Evolutionary conservation across 176 grass and related monocot genomes (phyloP).

Genomic region (barley (Hordeum vulgare)): MorexV3_pseudomolecules_assembly NC_058521.1:520330908-520331407

Average conservation of each 20-base stretch:
- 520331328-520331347: too few species aligned
- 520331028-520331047: not conserved
- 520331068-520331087: not conserved
- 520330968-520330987: constrained; percentile 10
- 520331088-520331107: not conserved
- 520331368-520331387: not conserved
- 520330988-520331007: not conserved
- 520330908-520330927: not conserved
- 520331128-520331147: not conserved
- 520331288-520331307: too few species aligned
- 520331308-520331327: too few species aligned
- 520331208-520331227: not conserved
- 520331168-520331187: not conserved
- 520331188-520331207: not conserved
- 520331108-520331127: not conserved
- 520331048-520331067: not conserved
- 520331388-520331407: not conserved
- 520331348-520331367: too few species aligned
- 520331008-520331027: not conserved
- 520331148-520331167: not conserved
- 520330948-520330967: not conserved
- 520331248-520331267: too few species aligned
- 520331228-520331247: not conserved
- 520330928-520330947: not conserved
- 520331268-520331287: too few species aligned